Evolutionary conservation across 2,329 filamentous ascomycete genomes (phyloP).

Genomic region (Pseudopyrenochaeta lycopersici): DNA sequence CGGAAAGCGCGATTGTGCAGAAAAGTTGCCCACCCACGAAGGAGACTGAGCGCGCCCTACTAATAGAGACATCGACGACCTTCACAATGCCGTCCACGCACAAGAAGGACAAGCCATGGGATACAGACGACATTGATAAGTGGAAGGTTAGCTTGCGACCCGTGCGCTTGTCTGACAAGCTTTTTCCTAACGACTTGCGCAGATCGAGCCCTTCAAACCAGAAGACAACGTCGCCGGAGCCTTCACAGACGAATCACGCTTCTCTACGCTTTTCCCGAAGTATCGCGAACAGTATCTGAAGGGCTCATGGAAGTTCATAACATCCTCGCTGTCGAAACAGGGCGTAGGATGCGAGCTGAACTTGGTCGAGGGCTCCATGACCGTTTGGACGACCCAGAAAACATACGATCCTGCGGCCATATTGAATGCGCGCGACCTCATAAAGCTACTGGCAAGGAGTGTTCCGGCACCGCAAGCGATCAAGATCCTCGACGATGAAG

Average conservation of each 20-base stretch:
- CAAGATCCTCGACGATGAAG: slow-evolving; percentile 91
- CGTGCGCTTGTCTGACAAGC: neutral
- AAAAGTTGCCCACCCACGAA: slow-evolving; percentile 15
- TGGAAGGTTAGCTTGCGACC: slow-evolving; percentile 71
- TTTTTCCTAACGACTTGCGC: slow-evolving; percentile 11
- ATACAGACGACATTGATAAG: slow-evolving; percentile 95
- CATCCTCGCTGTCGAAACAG: slow-evolving; percentile 82
- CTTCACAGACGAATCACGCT: slow-evolving; percentile 92
- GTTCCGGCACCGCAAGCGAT: slow-evolving; percentile 93
- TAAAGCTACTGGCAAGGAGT: slow-evolving; percentile 84
- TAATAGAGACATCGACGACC: neutral
- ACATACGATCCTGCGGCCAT: slow-evolving; percentile 93
- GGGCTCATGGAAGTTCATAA: slow-evolving; percentile 92
- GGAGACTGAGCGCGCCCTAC: neutral
- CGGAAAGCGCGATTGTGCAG: slow-evolving; percentile 4
- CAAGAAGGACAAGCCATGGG: slow-evolving; percentile 80
- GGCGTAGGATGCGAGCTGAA: slow-evolving; percentile 93
- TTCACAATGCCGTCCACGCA: slow-evolving; percentile 83
- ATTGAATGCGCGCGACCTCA: slow-evolving; percentile 90
- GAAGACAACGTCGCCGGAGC: slow-evolving; percentile 86
- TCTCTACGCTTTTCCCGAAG: slow-evolving; percentile 87
- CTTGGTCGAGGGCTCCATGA: slow-evolving; percentile 95
- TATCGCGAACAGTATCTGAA: slow-evolving; percentile 95
- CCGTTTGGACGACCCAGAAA: slow-evolving; percentile 91
- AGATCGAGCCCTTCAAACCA: slow-evolving; percentile 83